Conservation (phyloP, 2,329 filamentous ascomycete genomes). For the Coniosporium tulheliwenetii region DNA sequence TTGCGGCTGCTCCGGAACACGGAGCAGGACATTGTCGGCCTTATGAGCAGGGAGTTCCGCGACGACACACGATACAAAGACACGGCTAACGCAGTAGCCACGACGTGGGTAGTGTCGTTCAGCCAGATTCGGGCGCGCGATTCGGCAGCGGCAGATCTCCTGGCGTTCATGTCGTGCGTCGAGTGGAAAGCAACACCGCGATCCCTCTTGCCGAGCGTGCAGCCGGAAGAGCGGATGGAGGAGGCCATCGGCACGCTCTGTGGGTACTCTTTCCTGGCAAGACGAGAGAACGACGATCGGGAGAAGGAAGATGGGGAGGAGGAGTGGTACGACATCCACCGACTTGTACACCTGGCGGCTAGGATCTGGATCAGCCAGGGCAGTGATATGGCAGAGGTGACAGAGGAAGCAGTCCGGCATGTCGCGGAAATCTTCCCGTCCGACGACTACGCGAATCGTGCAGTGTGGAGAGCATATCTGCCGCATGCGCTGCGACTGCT, state of each 20-base stretch:
- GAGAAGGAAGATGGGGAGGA: too few relatives aligned
- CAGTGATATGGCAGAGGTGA: neutral
- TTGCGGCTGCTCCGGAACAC: slow-evolving; percentile 4
- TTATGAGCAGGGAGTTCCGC: slow-evolving; percentile 6
- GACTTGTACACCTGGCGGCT: slow-evolving; percentile 7
- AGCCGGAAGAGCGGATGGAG: slow-evolving; percentile 1
- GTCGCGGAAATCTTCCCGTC: slow-evolving; percentile 3
- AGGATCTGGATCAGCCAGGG: slow-evolving; percentile 5
- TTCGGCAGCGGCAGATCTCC: too few relatives aligned
- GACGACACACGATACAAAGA: slow-evolving; percentile 6
- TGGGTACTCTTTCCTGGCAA: slow-evolving; percentile 6
- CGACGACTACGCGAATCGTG: neutral
- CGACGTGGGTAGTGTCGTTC: slow-evolving; percentile 9
- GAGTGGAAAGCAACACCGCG: slow-evolving; percentile 6
- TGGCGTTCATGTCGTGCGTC: too few relatives aligned
- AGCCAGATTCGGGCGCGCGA: too few relatives aligned
- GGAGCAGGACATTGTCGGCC: slow-evolving; percentile 4
- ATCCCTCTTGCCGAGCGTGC: slow-evolving; percentile 4
- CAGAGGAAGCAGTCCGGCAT: slow-evolving; percentile 1
- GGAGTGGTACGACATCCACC: slow-evolving; percentile 8
- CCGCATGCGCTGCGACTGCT: too few relatives aligned
- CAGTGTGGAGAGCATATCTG: neutral
- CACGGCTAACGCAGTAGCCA: slow-evolving; percentile 6
- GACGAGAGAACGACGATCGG: slow-evolving; percentile 2
- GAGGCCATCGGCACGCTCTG: slow-evolving; percentile 5